Evolutionary conservation across 495 filamentous ascomycete species (phyloP).

Genomic region (Parachaetomium inaequale): DNA sequence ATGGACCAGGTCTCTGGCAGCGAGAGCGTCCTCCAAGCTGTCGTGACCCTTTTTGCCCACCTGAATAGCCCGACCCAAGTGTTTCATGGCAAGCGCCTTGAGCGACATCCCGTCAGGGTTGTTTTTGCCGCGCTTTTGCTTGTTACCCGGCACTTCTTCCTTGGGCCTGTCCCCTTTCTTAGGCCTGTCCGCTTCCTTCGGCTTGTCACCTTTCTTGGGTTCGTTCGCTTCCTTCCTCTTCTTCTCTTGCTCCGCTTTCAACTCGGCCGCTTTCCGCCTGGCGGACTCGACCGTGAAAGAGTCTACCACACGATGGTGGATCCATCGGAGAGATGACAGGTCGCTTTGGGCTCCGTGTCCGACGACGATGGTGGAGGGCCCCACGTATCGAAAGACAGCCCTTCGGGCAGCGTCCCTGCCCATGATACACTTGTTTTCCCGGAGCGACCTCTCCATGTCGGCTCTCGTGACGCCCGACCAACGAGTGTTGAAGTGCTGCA

Average conservation of each 20-base stretch:
- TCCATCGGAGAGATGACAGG: constrained; percentile 24
- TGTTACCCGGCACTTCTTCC: neutral
- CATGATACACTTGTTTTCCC: constrained; percentile 3
- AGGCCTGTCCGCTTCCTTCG: neutral
- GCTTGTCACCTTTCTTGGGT: neutral
- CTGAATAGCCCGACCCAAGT: constrained; percentile 36
- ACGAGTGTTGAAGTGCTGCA: constrained; percentile 40
- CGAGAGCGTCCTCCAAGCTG: constrained; percentile 43
- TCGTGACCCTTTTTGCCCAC: constrained; percentile 28
- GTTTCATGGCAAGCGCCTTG: constrained; percentile 29
- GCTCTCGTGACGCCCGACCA: constrained; percentile 37
- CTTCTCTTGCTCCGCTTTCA: constrained; percentile 2
- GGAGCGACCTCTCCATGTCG: constrained; percentile 27
- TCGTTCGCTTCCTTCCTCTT: neutral
- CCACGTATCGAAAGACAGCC: constrained; percentile 37
- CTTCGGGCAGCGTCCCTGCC: constrained; percentile 34
- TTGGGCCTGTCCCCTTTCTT: neutral
- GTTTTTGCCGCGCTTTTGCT: constrained; percentile 18
- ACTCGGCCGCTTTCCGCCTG: neutral
- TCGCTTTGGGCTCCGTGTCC: constrained; percentile 31
- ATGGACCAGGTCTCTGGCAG: constrained; percentile 37
- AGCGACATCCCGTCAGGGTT: constrained; percentile 24
- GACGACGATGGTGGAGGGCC: constrained; percentile 37
- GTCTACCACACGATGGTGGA: constrained; percentile 13
- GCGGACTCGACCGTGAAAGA: constrained; percentile 8